A percentile compares a stretch with the other conserved stretches of the same genome.
These are phyloP conservation scores for Trichoderma sp. DNA, from an alignment of 2,329 filamentous ascomycete species.

Conservation along the genomic window DNA sequence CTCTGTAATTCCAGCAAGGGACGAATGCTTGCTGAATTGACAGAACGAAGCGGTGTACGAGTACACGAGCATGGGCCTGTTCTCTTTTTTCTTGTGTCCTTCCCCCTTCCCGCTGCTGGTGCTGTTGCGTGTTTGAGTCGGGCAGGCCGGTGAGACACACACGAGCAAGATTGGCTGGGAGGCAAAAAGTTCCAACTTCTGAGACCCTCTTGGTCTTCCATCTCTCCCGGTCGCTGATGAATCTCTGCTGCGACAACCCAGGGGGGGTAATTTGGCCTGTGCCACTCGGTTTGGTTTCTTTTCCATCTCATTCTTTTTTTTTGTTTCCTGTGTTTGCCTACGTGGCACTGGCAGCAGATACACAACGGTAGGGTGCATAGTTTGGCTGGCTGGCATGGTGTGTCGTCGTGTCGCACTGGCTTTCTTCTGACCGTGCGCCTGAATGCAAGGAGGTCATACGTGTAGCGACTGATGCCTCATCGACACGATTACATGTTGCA, in stretches of 20 bases:
- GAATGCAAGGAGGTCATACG: too few species aligned
- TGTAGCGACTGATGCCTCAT: too few species aligned
- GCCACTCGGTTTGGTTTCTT: not conserved
- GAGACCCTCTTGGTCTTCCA: too few species aligned
- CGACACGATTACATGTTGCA: too few species aligned
- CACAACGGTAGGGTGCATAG: slow-evolving; percentile 4
- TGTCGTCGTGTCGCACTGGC: not conserved
- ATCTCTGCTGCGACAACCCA: not conserved
- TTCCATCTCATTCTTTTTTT: too few species aligned
- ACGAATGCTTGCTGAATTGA: not conserved
- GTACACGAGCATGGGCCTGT: not conserved
- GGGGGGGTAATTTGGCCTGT: slow-evolving; percentile 8
- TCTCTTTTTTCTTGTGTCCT: too few species aligned
- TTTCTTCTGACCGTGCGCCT: not conserved
- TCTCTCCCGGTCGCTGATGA: not conserved
- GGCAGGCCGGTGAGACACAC: slow-evolving; percentile 3
- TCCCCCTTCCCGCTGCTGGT: too few species aligned
- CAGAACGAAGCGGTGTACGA: slow-evolving; percentile 13
- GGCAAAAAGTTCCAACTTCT: too few species aligned
- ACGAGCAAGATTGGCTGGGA: not conserved
- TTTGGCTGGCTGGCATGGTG: too few species aligned
- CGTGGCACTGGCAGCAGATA: slow-evolving; percentile 7
- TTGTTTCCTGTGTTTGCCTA: not conserved
- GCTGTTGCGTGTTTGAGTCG: not conserved
- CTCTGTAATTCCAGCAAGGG: too few species aligned